Evolutionary conservation across 2,329 filamentous ascomycete species (phyloP), one percentile per base, ranked within the genome.

Genomic region (Colletotrichum graminicola): DNA sequence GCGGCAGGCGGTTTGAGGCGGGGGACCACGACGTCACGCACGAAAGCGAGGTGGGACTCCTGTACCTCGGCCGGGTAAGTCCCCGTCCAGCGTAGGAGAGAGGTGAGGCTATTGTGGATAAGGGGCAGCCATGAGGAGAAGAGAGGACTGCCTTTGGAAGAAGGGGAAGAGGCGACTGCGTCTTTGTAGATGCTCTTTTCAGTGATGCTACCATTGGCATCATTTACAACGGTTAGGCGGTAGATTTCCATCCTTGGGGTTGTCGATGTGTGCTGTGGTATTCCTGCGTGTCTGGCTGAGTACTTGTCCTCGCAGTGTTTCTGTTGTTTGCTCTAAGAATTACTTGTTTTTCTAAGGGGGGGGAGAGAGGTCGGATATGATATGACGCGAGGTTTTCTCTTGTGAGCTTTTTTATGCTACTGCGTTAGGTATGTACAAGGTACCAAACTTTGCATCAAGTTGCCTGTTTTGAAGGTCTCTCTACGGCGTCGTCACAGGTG

Each of bases 81-180:
- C 39, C 56, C 56, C 23, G 67, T 57, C 67, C 67, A 67, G 41
- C 63, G 41, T 21, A 70, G 43, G 14, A 70, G 62, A 14, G 62
- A 62, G 10, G 45, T 56, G 21, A 70, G 41, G 12, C 34, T 36
- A 10, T 32, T 56, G 18, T 66, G 39, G 16, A 67, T 26, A 21
- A 51, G 49, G 6, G 62, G 56, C 21, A 66, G 56, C 67, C 67
- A 70, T 45, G 67, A 70, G 23, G 67, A 56, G 56, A 61, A 21
- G 29, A 51, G 21, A 16, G 62, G 62, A 8, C 26, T 59, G 11
- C 39, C 56, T 41, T 61, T 23, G 29, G 62, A 49, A 14, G 49
- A 18, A 45, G 6, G 7, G 11, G 67, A 67, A 56, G 29, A 6
- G 26, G 61, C 39, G 21, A 43, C 14, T 56, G 21, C 43, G 18